Conservation (phyloP, 1,139 yeast species). For the Blastobotrys capitulatus region DNA sequence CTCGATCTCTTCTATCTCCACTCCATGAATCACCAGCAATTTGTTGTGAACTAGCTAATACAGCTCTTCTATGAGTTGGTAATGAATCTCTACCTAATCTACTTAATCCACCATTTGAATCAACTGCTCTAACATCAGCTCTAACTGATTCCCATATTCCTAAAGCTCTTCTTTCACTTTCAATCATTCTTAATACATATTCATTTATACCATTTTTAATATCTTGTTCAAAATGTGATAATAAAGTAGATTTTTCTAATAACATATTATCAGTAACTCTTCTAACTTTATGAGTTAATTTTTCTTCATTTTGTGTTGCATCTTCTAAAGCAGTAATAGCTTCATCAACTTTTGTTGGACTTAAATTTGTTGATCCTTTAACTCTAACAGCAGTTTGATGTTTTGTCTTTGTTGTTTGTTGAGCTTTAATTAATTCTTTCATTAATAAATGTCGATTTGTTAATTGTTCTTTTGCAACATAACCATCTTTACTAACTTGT, state of each 20-base stretch:
- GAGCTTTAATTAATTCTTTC: slow-evolving; percentile 82
- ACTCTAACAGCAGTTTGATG: slow-evolving; percentile 72
- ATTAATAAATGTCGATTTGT: slow-evolving; percentile 88
- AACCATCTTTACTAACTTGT: slow-evolving; percentile 65
- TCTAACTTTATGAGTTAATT: slow-evolving; percentile 65
- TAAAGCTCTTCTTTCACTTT: slow-evolving; percentile 77
- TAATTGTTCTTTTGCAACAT: slow-evolving; percentile 83
- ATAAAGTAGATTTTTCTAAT: slow-evolving; percentile 57
- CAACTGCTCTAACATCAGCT: slow-evolving; percentile 68
- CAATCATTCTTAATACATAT: slow-evolving; percentile 67
- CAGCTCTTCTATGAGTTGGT: slow-evolving; percentile 26
- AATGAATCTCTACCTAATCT: slow-evolving; percentile 72
- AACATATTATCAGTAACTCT: slow-evolving; percentile 84
- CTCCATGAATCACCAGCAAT: slow-evolving; percentile 58
- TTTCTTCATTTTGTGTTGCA: slow-evolving; percentile 75
- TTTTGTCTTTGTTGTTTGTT: slow-evolving; percentile 61
- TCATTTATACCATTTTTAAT: slow-evolving; percentile 51
- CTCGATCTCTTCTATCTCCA: slow-evolving; percentile 41
- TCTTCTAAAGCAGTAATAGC: slow-evolving; percentile 74
- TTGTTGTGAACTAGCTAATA: slow-evolving; percentile 42
- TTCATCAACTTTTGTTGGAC: slow-evolving; percentile 86
- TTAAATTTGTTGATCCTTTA: slow-evolving; percentile 68
- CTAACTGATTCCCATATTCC: slow-evolving; percentile 71
- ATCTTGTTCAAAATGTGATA: slow-evolving; percentile 51
- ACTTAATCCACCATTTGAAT: slow-evolving; percentile 75